phyloP scores from a whole-genome alignment of 75 land plant species.

The Larix kaempferi region DNA sequence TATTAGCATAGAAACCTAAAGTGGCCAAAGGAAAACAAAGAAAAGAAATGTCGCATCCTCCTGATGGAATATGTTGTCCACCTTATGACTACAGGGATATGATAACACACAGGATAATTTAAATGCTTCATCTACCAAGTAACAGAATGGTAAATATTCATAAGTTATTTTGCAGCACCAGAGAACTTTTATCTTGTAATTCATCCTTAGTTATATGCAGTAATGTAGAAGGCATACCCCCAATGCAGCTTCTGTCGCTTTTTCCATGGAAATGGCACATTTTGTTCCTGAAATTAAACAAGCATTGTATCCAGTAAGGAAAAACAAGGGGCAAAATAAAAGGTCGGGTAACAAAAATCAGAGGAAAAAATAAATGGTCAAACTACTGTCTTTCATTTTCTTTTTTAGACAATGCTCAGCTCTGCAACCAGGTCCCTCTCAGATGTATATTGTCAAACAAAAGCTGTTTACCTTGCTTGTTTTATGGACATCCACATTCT shows the following conservation, averaged over 20 bases:
- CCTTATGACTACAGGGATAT: not conserved
- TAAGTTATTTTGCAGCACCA: not conserved
- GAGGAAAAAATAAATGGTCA: not conserved
- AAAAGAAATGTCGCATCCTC: no score
- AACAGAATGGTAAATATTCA: not conserved
- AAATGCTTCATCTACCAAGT: not conserved
- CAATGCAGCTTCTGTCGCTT: constrained; percentile 2
- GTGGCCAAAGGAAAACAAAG: not conserved
- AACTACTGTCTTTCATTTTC: not conserved
- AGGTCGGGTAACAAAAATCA: no score
- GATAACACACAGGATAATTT: not conserved
- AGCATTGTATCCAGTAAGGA: not conserved
- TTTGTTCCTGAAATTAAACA: constrained; percentile 1
- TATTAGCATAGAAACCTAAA: not conserved
- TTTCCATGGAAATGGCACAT: constrained; percentile 1
- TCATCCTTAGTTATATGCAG: not conserved
- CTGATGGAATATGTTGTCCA: not conserved
- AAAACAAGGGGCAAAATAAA: not conserved
- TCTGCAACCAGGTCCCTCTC: not conserved
- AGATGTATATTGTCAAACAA: not conserved
- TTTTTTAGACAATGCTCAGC: not conserved
- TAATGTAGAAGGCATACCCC: constrained; percentile 5
- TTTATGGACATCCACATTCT: not conserved
- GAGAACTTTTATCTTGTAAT: not conserved
- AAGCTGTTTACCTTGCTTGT: not conserved